Conservation (phyloP, 768 basidiomycete genomes). For the Mycena galopus region DNA sequence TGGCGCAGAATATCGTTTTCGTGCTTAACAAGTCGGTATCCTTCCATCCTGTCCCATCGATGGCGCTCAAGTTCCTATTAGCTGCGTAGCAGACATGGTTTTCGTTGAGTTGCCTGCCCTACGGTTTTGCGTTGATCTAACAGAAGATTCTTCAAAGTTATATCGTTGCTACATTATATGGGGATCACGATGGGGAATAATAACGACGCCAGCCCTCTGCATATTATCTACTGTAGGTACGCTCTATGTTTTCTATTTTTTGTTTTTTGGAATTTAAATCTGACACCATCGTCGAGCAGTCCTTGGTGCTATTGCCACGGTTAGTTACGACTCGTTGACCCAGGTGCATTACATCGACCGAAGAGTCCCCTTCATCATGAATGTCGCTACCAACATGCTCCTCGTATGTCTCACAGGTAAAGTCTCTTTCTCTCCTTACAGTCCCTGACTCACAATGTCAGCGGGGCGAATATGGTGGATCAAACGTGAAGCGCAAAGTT, state of each 20-base stretch:
- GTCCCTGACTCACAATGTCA: neutral
- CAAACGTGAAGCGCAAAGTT: neutral
- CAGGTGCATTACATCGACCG: neutral
- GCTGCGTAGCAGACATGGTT: neutral
- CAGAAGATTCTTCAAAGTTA: neutral
- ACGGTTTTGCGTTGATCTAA: neutral
- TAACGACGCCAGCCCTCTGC: neutral
- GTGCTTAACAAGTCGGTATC: neutral
- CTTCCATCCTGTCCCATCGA: neutral
- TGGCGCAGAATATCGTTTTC: conserved; percentile 1
- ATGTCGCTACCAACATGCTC: neutral
- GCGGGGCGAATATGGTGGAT: neutral
- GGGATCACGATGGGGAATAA: neutral
- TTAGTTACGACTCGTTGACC: neutral
- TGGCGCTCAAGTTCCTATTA: neutral
- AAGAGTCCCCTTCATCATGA: neutral
- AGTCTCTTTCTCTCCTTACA: neutral
- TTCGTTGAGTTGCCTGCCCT: neutral
- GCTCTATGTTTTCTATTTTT: neutral
- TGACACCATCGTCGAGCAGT: neutral
- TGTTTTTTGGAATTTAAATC: neutral
- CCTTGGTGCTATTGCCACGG: neutral
- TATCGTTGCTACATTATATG: neutral
- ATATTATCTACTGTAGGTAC: neutral
- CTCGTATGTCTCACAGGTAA: neutral